Conservation (phyloP, 805 yeast species). For the Wickerhamiella bombiphila region DNA sequence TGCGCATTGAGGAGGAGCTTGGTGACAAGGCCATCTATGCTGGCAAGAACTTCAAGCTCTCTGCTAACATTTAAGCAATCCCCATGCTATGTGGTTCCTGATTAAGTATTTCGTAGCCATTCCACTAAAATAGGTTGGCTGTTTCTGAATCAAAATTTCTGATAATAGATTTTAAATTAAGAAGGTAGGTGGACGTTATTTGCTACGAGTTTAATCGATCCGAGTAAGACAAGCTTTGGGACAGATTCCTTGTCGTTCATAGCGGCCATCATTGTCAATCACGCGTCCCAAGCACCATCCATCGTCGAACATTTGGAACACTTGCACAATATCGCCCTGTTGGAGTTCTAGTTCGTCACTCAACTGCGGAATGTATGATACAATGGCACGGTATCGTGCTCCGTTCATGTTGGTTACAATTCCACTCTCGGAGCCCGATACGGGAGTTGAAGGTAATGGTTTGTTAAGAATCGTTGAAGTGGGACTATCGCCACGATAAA, state of each 20-base stretch:
- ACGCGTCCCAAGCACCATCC: constrained; percentile 60
- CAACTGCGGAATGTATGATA: constrained; percentile 63
- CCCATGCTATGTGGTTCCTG: no score
- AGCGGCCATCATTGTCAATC: background rate
- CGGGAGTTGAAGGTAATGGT: constrained; percentile 16
- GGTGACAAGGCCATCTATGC: constrained; percentile 96
- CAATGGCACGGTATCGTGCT: constrained; percentile 42
- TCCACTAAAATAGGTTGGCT: no score
- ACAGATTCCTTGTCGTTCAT: background rate
- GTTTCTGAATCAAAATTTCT: no score
- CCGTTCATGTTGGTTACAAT: constrained; percentile 14
- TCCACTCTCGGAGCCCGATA: constrained; percentile 9
- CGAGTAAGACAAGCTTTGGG: background rate
- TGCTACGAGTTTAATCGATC: background rate
- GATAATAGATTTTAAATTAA: no score
- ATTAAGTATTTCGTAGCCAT: no score
- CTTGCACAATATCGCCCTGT: constrained; percentile 56
- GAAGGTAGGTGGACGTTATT: background rate
- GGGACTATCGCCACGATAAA: no score
- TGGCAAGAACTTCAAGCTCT: constrained; percentile 56
- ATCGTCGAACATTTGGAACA: constrained; percentile 71
- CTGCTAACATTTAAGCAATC: background rate
- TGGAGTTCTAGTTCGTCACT: constrained; percentile 61
- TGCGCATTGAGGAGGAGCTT: constrained; percentile 96
- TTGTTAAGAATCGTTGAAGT: constrained; percentile 10